Base-by-base conservation (phyloP, 2,329 filamentous ascomycete genomes). In the Colletotrichum acutatum region DNA sequence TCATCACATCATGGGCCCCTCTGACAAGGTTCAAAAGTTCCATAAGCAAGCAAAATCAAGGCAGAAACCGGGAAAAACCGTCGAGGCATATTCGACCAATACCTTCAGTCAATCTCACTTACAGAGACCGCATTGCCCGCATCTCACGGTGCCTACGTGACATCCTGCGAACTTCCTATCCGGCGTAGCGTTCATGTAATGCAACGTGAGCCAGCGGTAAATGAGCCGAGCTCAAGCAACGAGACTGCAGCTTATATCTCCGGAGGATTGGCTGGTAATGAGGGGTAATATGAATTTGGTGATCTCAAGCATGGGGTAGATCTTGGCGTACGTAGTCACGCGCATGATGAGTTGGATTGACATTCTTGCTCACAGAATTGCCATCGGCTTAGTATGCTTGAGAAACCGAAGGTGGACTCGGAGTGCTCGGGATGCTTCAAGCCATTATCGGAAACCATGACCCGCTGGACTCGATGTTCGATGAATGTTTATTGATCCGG, bases 241-340 rank as follows among this genome's bases (percentile, higher is more conserved):
- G 14, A 22, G 22, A 14, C 54, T 30, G 30, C 52, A 69, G 42
- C 24, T 56, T 22, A 60, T 22, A 34, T 26, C 30, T 32, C 42
- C 5, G 5, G 37, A 65, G 60, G 59, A 69, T 65, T 49, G 52
- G 66, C 8, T 19, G 42, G 24, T 11, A 30, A 28, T 56, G 60
- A 70, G 70, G 34, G 58, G 59, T 64, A 52, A 9, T n/a, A 12
- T 46, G 30, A 30, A 57, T 22, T 30, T 60, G 26, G 60, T 65
- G 42, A 37, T 56, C 16, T 49, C 34, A 6, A 53, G 46, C 66
- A 66, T 70, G 59, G 59, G 66, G 66, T 70, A 52, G 19, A 57
- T 24, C 66, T 65, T 70, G 70, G 70, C 66, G 30, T 65, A 63
- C 65, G 58, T 68, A 34, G 24, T 34, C 34, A 28, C 14, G 3